phyloP scores from a whole-genome alignment of 2,329 filamentous ascomycete genomes.

The Lachnellula willkommii region DNA sequence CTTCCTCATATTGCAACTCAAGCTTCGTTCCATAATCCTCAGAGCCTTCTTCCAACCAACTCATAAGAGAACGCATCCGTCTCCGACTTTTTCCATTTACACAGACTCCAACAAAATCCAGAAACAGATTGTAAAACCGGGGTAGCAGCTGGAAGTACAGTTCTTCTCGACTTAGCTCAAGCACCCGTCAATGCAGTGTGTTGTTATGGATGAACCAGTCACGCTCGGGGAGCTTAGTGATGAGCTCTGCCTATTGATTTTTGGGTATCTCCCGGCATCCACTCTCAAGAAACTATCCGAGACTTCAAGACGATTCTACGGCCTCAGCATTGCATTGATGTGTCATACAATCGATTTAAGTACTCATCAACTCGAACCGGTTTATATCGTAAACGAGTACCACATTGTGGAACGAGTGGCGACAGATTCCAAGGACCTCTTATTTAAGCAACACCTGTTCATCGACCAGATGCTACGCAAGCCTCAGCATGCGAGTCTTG shows the following conservation, averaged over 20 bases:
- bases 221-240: not conserved
- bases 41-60: too few species aligned
- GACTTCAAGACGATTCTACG: not conserved
- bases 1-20: too few species aligned
- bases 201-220: not conserved
- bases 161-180: not conserved
- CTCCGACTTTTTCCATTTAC: too few species aligned
- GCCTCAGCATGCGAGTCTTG: not conserved
- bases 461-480: not conserved
- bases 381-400: not conserved
- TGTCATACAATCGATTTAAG: not conserved
- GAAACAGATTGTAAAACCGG: too few species aligned
- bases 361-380: not conserved
- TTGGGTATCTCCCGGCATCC: not conserved
- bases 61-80: too few species aligned
- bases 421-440: not conserved
- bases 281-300: not conserved
- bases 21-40: too few species aligned
- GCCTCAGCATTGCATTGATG: not conserved
- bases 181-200: not conserved
- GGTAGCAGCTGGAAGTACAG: too few species aligned
- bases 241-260: not conserved
- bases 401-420: fast-evolving
- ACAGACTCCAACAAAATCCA: too few species aligned
- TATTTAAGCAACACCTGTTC: not conserved